phyloP scores from a whole-genome alignment of 345 rosid genomes.

The Mangifera indica region DNA sequence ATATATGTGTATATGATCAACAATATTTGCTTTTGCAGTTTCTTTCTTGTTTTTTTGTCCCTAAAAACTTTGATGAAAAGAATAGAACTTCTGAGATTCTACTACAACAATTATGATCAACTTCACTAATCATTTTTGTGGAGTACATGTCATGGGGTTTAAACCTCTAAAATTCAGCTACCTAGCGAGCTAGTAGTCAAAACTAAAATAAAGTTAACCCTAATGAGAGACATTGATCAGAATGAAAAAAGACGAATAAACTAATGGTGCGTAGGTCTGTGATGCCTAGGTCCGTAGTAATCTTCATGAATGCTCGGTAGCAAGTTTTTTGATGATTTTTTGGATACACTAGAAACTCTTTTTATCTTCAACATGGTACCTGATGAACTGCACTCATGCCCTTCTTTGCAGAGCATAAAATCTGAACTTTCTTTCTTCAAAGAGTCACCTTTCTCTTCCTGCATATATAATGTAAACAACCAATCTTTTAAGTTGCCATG shows the following conservation, averaged over 20 bases:
- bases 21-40: neutral
- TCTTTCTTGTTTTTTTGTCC: neutral
- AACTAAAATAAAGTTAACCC: neutral
- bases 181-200: neutral
- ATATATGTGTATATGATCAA: neutral
- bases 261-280: slow-evolving; percentile 53
- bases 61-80: too few relatives aligned
- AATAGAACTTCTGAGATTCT: too few relatives aligned
- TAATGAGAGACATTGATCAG: neutral
- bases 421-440: slow-evolving; percentile 8
- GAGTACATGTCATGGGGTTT: neutral
- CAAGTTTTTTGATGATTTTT: slow-evolving; percentile 25
- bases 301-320: slow-evolving; percentile 63
- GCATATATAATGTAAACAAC: too few relatives aligned
- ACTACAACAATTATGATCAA: too few relatives aligned
- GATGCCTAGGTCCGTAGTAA: slow-evolving; percentile 58
- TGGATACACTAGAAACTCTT: slow-evolving; percentile 19
- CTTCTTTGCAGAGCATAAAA: slow-evolving; percentile 20
- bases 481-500: too few relatives aligned
- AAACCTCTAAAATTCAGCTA: neutral
- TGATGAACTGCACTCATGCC: slow-evolving; percentile 11
- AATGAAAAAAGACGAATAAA: neutral
- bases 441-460: slow-evolving; percentile 6
- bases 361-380: slow-evolving; percentile 31
- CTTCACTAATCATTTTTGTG: too few relatives aligned